Percentiles rank a stretch among this genome's conserved stretches.
These are phyloP conservation scores for Calvatia gigantea DNA, from an alignment of 768 basidiomycete species.

Conservation along the genomic window DNA sequence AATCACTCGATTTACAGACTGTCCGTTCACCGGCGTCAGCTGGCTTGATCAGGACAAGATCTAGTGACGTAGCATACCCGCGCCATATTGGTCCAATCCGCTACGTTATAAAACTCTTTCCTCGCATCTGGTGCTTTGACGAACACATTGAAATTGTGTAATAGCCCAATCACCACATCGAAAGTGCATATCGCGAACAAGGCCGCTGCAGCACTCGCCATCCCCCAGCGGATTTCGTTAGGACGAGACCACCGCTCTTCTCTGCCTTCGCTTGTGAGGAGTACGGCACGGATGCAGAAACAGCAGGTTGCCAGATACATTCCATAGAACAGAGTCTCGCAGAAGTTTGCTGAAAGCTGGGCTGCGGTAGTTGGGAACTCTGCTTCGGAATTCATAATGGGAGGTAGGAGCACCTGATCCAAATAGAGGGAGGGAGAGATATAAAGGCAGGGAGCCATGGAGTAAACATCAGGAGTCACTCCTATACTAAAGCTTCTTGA, in stretches of 20 bases:
- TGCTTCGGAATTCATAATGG: not conserved
- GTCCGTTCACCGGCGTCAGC: not conserved
- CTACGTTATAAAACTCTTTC: not conserved
- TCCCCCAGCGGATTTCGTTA: slow-evolving; percentile 7
- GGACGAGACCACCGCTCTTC: slow-evolving; percentile 7
- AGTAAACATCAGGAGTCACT: no score
- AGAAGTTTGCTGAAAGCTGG: slow-evolving; percentile 10
- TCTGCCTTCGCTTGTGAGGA: not conserved
- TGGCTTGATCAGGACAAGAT: not conserved
- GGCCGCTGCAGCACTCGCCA: not conserved
- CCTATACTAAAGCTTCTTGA: no score
- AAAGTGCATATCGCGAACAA: slow-evolving; percentile 7
- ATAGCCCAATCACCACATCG: slow-evolving; percentile 7
- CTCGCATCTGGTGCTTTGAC: not conserved
- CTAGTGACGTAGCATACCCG: not conserved
- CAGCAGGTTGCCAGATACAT: slow-evolving; percentile 7
- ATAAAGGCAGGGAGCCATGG: no score
- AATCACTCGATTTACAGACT: slow-evolving; percentile 8
- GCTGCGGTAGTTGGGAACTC: slow-evolving; percentile 6
- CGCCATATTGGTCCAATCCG: slow-evolving; percentile 9
- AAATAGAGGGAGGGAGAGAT: no score
- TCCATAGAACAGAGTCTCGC: slow-evolving; percentile 9
- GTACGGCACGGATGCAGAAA: not conserved
- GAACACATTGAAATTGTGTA: slow-evolving; percentile 10
- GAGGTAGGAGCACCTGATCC: not conserved